A percentile compares a stretch with the other conserved stretches of the same genome.
Evolutionary conservation across 2,329 filamentous ascomycete species (phyloP).

Genomic region (Intubia oerlemansii): DNA sequence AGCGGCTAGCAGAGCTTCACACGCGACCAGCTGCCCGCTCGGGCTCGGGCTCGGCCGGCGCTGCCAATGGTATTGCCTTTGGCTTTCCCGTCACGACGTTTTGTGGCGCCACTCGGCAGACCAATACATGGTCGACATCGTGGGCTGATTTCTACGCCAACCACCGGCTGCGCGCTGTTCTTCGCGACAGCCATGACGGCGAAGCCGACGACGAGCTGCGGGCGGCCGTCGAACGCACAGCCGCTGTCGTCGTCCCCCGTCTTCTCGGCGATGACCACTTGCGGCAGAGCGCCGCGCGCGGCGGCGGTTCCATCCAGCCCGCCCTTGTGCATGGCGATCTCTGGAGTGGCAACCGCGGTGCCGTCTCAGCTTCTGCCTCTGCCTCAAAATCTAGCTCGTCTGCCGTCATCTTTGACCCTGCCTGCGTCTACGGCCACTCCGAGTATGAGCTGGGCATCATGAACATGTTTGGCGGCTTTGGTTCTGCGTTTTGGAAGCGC

Average conservation of each 20-base stretch:
- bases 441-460: slow-evolving; percentile 91
- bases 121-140: slow-evolving; percentile 48
- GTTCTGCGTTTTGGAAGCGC: slow-evolving; percentile 46
- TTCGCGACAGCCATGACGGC: slow-evolving; percentile 41
- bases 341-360: slow-evolving; percentile 92
- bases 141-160: slow-evolving; percentile 82
- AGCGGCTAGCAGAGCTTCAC: too few species aligned
- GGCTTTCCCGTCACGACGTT: slow-evolving; percentile 74
- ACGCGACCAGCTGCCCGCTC: slow-evolving; percentile 35
- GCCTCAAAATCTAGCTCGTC: too few species aligned
- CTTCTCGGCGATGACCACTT: slow-evolving; percentile 51
- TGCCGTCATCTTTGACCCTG: slow-evolving; percentile 70
- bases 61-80: too few species aligned
- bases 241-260: slow-evolving; percentile 45
- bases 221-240: slow-evolving; percentile 41
- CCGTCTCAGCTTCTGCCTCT: too few species aligned
- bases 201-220: slow-evolving; percentile 34
- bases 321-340: slow-evolving; percentile 79
- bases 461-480: slow-evolving; percentile 90
- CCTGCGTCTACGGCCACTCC: slow-evolving; percentile 61
- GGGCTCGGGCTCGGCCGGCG: too few species aligned
- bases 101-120: slow-evolving; percentile 67
- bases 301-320: slow-evolving; percentile 31
- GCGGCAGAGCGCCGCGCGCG: slow-evolving; percentile 14
- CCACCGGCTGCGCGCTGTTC: slow-evolving; percentile 46